Conservation (phyloP, 192 early-diverging fungal genomes). For the Coemansia furcata region DNA sequence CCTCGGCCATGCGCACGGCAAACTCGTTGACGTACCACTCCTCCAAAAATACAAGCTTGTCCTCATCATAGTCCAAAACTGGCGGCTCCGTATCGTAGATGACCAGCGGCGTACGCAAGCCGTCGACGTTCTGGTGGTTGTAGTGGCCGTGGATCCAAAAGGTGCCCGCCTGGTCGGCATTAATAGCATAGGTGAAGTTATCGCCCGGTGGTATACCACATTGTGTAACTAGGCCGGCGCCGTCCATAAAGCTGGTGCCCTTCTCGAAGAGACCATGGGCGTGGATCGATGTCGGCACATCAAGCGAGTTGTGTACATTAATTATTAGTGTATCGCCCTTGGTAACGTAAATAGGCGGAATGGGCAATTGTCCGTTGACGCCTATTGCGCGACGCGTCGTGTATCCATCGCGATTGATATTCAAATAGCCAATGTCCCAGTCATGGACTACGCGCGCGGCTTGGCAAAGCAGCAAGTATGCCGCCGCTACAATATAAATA, state of each 20-base stretch:
- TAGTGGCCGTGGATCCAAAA: constrained; percentile 77
- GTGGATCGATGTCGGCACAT: constrained; percentile 60
- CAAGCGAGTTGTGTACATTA: constrained; percentile 43
- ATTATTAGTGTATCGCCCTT: constrained; percentile 24
- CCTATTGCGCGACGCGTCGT: constrained; percentile 56
- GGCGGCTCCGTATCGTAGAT: constrained; percentile 54
- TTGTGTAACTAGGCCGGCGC: constrained; percentile 61
- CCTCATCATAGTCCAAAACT: constrained; percentile 62
- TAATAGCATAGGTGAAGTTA: constrained; percentile 62
- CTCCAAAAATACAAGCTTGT: constrained; percentile 53
- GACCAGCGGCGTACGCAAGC: constrained; percentile 65
- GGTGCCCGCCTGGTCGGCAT: constrained; percentile 57
- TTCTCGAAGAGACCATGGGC: constrained; percentile 75
- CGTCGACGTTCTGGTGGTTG: constrained; percentile 70
- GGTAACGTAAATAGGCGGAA: constrained; percentile 1
- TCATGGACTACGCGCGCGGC: constrained; percentile 9
- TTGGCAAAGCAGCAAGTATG: background rate
- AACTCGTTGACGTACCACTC: constrained; percentile 60
- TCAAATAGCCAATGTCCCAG: constrained; percentile 62
- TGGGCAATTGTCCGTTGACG: constrained; percentile 60
- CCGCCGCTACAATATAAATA: background rate
- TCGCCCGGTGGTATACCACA: constrained; percentile 67
- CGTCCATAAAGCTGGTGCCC: constrained; percentile 63
- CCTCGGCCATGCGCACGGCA: constrained; percentile 32
- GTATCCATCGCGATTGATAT: constrained; percentile 59